Conservation (phyloP, 2,329 filamentous ascomycete genomes). For the Diaporthe australafricana region DNA sequence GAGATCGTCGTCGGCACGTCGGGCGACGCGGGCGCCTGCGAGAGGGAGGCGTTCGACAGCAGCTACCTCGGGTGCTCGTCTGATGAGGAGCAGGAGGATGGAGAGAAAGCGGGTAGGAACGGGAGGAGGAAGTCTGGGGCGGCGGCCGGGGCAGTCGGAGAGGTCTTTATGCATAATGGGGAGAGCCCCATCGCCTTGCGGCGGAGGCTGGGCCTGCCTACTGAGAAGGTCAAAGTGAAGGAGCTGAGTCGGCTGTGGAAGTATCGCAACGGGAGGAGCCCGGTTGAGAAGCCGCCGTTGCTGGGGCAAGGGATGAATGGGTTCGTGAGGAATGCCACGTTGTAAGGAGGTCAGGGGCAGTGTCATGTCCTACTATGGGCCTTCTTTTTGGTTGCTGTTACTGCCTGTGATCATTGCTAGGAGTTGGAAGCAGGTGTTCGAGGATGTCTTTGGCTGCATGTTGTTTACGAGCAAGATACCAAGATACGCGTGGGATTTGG, state of each 20-base stretch:
- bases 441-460: no score
- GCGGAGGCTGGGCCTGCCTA: conserved; percentile 42
- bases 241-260: conserved; percentile 72
- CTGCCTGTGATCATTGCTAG: no score
- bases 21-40: conserved; percentile 56
- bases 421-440: no score
- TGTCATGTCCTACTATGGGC: no score
- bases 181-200: conserved; percentile 41
- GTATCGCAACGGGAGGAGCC: conserved; percentile 70
- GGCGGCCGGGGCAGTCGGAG: background rate
- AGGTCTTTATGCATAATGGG: conserved; percentile 45
- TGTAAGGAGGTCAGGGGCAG: background rate
- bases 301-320: conserved; percentile 42
- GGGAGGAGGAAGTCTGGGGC: background rate
- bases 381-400: no score
- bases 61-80: conserved; percentile 56
- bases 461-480: no score
- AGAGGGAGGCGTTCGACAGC: conserved; percentile 60
- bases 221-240: conserved; percentile 62
- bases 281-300: conserved; percentile 55
- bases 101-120: conserved; percentile 37
- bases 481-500: no score
- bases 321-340: conserved; percentile 24
- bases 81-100: conserved; percentile 46
- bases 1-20: conserved; percentile 59